These are phyloP conservation scores for Heliocybe sulcata DNA, from an alignment of 1,284 basidiomycete genomes.

Conservation along the genomic window DNA sequence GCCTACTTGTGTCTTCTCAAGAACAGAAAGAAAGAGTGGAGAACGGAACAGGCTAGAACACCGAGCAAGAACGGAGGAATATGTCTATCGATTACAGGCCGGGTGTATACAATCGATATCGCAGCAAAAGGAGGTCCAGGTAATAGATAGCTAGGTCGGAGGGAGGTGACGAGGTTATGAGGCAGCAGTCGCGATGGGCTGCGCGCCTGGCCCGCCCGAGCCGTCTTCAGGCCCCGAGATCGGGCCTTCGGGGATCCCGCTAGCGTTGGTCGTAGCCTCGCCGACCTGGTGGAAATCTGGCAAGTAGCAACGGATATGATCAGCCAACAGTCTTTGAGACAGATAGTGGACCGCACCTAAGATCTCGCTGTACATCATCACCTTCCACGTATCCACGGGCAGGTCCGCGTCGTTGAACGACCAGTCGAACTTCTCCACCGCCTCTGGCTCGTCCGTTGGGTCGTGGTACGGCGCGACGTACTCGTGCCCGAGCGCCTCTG, in stretches of 20 bases:
- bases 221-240: constrained; percentile 52
- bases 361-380: constrained; percentile 97
- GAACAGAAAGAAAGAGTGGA: background rate
- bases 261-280: constrained; percentile 33
- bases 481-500: constrained; percentile 86
- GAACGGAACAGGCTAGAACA: background rate
- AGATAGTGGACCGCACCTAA: constrained; percentile 53
- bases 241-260: constrained; percentile 51
- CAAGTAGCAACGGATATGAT: constrained; percentile 1
- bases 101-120: background rate
- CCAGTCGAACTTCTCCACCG: constrained; percentile 97
- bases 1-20: background rate
- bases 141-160: background rate
- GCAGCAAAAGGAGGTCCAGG: background rate
- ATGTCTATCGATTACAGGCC: background rate
- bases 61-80: background rate
- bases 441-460: constrained; percentile 95
- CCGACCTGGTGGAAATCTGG: constrained; percentile 77
- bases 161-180: background rate
- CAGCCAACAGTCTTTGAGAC: background rate
- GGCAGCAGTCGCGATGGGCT: background rate
- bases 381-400: constrained; percentile 99
- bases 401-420: constrained; percentile 99
- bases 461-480: constrained; percentile 99
- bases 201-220: background rate